Percentiles rank a stretch among this genome's conserved stretches.
phyloP scores from a whole-genome alignment of 2,329 filamentous ascomycete species.

The Microsporum ferrugineum region DNA sequence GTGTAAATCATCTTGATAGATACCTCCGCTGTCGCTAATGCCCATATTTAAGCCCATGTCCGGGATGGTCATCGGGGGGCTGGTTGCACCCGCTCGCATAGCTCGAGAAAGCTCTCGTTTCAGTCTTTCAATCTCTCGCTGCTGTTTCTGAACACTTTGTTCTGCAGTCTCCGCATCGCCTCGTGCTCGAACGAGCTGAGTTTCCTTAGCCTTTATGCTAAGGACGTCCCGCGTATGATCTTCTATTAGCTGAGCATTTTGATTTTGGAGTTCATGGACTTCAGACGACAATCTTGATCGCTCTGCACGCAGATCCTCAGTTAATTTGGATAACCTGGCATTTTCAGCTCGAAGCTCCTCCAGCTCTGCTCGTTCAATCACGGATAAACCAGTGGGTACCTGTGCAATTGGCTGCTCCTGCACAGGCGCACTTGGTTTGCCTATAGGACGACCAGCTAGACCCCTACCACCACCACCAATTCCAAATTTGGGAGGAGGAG shows the following conservation, averaged over 20 bases:
- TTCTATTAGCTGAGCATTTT: constrained; percentile 93
- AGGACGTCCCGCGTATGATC: constrained; percentile 92
- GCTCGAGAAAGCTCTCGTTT: constrained; percentile 65
- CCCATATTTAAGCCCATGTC: constrained; percentile 46
- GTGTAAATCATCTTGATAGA: constrained; percentile 30
- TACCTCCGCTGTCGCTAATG: constrained; percentile 40
- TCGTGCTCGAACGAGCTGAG: constrained; percentile 81
- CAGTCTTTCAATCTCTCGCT: constrained; percentile 80
- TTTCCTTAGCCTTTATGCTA: constrained; percentile 97
- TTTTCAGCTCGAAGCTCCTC: constrained; percentile 78
- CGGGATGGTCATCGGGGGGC: constrained; percentile 32
- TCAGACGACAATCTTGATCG: constrained; percentile 72
- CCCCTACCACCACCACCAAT: constrained; percentile 52
- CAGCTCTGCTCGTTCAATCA: constrained; percentile 81
- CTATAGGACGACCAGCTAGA: constrained; percentile 72
- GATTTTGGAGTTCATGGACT: constrained; percentile 87
- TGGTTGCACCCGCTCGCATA: constrained; percentile 31
- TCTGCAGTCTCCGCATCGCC: constrained; percentile 84
- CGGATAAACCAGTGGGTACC: constrained; percentile 52
- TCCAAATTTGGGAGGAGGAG: constrained; percentile 50
- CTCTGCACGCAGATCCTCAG: constrained; percentile 72
- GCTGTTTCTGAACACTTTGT: constrained; percentile 69
- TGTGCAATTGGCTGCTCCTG: constrained; percentile 39
- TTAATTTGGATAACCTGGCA: constrained; percentile 61
- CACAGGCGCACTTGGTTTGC: constrained; percentile 49